These are phyloP conservation scores for Mallotus japonicus DNA, from an alignment of 441 rosid genomes.

Conservation along the genomic window DNA sequence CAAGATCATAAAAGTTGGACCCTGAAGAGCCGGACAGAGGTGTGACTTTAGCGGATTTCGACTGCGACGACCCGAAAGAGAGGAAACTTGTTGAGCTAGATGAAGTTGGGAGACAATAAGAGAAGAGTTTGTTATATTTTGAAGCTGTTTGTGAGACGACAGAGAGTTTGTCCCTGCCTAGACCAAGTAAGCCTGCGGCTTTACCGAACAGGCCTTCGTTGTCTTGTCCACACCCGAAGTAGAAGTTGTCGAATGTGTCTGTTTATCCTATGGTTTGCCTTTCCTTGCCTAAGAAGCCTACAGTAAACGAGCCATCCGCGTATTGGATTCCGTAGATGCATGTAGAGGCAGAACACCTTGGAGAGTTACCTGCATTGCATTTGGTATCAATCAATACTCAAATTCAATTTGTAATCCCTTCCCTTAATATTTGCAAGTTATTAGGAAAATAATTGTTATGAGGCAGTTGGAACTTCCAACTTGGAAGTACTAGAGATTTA, in stretches of 20 bases:
- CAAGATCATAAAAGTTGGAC: conserved; percentile 44
- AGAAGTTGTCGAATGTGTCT: conserved; percentile 42
- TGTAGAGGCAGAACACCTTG: conserved; percentile 45
- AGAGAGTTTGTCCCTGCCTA: conserved; percentile 66
- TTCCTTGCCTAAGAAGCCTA: conserved; percentile 65
- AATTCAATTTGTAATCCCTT: no score
- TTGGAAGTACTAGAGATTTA: no score
- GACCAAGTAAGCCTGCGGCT: conserved; percentile 71
- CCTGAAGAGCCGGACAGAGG: conserved; percentile 43
- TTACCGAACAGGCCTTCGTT: conserved; percentile 65
- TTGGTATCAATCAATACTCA: not conserved
- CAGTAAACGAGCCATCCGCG: conserved; percentile 64
- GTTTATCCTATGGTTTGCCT: conserved; percentile 44
- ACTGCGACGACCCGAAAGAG: conserved; percentile 51
- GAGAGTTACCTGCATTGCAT: conserved; percentile 42
- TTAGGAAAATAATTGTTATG: no score
- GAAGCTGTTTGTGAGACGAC: conserved; percentile 61
- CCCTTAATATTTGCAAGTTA: no score
- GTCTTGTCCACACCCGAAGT: conserved; percentile 75
- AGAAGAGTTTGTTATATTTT: conserved; percentile 60
- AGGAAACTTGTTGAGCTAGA: conserved; percentile 64
- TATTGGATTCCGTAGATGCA: conserved; percentile 72
- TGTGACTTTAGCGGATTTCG: conserved; percentile 48
- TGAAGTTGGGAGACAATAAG: conserved; percentile 71
- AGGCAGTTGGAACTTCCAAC: no score